Percentiles rank a stretch among this genome's conserved stretches.
Evolutionary conservation across 2,329 filamentous ascomycete species (phyloP).

Genomic region (Knufia petricola): DNA sequence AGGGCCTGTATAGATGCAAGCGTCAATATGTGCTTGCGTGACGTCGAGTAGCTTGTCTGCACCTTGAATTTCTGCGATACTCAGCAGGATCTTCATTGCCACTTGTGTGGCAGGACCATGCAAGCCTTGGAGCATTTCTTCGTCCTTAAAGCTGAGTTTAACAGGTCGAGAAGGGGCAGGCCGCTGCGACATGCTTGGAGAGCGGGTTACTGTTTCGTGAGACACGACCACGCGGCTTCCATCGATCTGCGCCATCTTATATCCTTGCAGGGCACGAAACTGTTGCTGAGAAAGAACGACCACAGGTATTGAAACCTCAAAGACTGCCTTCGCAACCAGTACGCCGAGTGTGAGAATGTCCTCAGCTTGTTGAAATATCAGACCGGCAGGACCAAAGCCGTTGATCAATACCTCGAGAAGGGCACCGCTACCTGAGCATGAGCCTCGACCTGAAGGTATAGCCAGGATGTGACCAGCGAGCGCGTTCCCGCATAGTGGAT

Average conservation of each 20-base stretch:
- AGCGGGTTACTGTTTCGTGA: background rate
- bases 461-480: slow-evolving; percentile 32
- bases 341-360: slow-evolving; percentile 40
- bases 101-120: slow-evolving; percentile 28
- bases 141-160: slow-evolving; percentile 21
- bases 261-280: slow-evolving; percentile 12
- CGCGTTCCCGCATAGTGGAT: slow-evolving; percentile 30
- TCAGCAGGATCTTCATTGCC: slow-evolving; percentile 32
- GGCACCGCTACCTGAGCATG: slow-evolving; percentile 38
- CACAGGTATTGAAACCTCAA: slow-evolving; percentile 34
- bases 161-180: no score
- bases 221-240: background rate
- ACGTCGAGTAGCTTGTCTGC: slow-evolving; percentile 30
- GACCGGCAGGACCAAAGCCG: slow-evolving; percentile 29
- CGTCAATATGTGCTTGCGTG: slow-evolving; percentile 36
- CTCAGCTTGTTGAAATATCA: slow-evolving; percentile 36
- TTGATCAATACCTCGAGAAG: slow-evolving; percentile 39
- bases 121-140: slow-evolving; percentile 25
- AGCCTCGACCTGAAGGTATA: slow-evolving; percentile 39
- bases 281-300: slow-evolving; percentile 23
- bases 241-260: background rate
- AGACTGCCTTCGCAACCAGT: slow-evolving; percentile 35
- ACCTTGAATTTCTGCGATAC: slow-evolving; percentile 30
- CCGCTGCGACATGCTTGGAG: background rate
- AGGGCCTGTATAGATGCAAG: slow-evolving; percentile 35